Conservation (phyloP, 2,329 filamentous ascomycete genomes). For the Nemania sp. region DNA sequence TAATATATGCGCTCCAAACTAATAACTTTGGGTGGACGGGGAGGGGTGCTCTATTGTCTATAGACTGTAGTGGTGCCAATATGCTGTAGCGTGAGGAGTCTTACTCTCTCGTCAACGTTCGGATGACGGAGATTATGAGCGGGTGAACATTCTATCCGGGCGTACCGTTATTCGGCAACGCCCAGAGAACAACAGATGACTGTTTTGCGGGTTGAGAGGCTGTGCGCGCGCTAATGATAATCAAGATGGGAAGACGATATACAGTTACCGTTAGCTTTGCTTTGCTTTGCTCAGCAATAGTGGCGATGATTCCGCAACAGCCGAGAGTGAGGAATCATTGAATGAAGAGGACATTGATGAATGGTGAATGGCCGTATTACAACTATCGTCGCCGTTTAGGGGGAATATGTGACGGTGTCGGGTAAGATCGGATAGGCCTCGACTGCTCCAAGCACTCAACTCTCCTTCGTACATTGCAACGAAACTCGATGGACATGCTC, state of each 20-base stretch:
- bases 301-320: not conserved
- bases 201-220: not conserved
- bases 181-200: not conserved
- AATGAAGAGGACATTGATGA: not conserved
- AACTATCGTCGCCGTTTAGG: not conserved
- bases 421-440: conserved; percentile 9
- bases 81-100: too few relatives aligned
- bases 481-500: not conserved
- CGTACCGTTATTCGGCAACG: too few relatives aligned
- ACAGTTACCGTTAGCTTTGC: not conserved
- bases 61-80: not conserved
- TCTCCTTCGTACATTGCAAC: not conserved
- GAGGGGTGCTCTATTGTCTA: too few relatives aligned
- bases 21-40: too few relatives aligned
- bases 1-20: too few relatives aligned
- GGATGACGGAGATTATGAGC: too few relatives aligned
- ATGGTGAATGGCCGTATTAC: conserved; percentile 12
- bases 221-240: not conserved
- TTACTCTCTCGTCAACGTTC: too few relatives aligned
- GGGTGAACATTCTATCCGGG: too few relatives aligned
- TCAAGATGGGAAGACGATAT: not conserved
- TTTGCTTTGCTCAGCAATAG: not conserved
- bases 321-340: not conserved
- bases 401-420: not conserved
- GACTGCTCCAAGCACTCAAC: not conserved